These are phyloP conservation scores for Penicillium corylophilum DNA, from an alignment of 2,329 filamentous ascomycete genomes.

Conservation along the genomic window DNA sequence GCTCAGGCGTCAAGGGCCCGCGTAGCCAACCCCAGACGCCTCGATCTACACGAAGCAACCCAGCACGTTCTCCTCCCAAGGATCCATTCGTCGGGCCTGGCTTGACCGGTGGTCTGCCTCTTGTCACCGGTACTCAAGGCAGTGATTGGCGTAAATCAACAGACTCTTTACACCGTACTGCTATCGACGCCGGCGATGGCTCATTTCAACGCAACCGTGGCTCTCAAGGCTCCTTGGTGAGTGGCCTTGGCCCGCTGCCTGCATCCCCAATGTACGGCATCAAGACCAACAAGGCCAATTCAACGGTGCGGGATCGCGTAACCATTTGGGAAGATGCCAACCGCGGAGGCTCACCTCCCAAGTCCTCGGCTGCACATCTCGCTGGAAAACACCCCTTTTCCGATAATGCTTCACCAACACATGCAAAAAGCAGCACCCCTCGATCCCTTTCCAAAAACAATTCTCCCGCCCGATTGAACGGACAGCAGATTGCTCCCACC, in stretches of 20 bases:
- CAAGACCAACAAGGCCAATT: conserved; percentile 8
- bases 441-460: conserved; percentile 14
- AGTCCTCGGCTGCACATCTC: conserved; percentile 4
- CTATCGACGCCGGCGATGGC: conserved; percentile 18
- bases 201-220: conserved; percentile 14
- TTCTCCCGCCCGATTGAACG: conserved; percentile 16
- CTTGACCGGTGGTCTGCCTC: conserved; percentile 14
- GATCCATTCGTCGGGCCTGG: conserved; percentile 11
- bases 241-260: conserved; percentile 6
- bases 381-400: conserved; percentile 14
- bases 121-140: conserved; percentile 22
- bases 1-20: conserved; percentile 34
- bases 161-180: conserved; percentile 27
- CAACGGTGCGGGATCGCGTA: conserved; percentile 26
- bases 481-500: conserved; percentile 12
- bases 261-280: conserved; percentile 9
- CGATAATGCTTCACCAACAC: conserved; percentile 14
- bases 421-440: conserved; percentile 14
- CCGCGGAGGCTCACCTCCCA: conserved; percentile 16
- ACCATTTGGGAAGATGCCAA: conserved; percentile 43
- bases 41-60: conserved; percentile 19
- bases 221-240: conserved; percentile 4
- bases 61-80: conserved; percentile 9
- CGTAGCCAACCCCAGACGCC: conserved; percentile 28
- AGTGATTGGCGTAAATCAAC: conserved; percentile 30